Percentiles rank a stretch among this genome's conserved stretches.
phyloP scores from a whole-genome alignment of 2,329 filamentous ascomycete species.

The Phialophora macrospora region DNA sequence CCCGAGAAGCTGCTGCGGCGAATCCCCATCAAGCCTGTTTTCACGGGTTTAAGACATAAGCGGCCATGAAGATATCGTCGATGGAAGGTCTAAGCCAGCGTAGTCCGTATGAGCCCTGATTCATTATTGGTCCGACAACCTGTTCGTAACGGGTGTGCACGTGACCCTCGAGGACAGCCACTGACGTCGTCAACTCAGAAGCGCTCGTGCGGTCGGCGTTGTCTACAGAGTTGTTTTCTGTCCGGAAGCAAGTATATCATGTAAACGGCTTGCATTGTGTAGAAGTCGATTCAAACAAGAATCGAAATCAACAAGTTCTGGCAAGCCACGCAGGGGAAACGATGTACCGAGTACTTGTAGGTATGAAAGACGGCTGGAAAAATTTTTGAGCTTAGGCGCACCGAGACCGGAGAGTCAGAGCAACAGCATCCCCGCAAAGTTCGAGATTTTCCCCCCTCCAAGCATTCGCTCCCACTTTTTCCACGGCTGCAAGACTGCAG shows the following conservation, averaged over 20 bases:
- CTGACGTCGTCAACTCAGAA: not conserved
- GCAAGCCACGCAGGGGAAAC: not conserved
- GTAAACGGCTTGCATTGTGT: not conserved
- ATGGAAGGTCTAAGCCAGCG: no score
- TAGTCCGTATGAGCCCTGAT: not conserved
- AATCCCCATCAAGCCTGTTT: not conserved
- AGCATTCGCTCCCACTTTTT: conserved; percentile 23
- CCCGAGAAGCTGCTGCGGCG: not conserved
- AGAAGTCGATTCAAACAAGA: not conserved
- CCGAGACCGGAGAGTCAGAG: conserved; percentile 4
- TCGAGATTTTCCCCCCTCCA: conserved; percentile 11
- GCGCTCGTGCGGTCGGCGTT: not conserved
- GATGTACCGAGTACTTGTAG: not conserved
- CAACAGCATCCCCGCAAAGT: conserved; percentile 12
- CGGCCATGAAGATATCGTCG: no score
- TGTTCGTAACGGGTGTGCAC: not conserved
- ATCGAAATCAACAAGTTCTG: not conserved
- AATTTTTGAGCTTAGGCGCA: not conserved
- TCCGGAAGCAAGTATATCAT: not conserved
- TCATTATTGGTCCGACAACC: not conserved
- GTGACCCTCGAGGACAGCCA: not conserved
- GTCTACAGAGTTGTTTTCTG: not conserved
- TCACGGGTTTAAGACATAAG: not conserved
- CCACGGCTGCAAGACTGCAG: conserved; percentile 5
- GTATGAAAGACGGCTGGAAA: not conserved